Evolutionary conservation across 192 early-diverging fungal species (phyloP), one percentile per base, ranked within the genome.

Genomic region (Mortierella claussenii): DNA sequence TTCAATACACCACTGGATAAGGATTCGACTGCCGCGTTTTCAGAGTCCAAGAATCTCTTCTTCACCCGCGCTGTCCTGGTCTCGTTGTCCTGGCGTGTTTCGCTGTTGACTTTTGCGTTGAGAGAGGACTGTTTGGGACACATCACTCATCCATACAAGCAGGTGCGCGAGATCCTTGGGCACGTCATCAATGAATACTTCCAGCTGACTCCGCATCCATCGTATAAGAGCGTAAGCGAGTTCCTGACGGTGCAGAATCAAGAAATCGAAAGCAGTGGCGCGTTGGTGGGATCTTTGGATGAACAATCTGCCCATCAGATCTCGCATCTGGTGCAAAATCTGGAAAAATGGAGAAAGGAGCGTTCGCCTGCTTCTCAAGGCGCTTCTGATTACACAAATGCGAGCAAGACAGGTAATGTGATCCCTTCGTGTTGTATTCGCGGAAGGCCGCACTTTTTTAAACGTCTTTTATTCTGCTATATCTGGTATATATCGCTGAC

Each of bases 61-160:
- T 81, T 95, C 28, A 68, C 89, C 12, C 82, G 88, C 4, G 76
- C 86, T 4, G 26, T 95, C 47, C 49, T 97, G 3, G 68, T 82
- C 21, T 71, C 75, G 1, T 87, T 92, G 59, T 86, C 87, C 28
- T 97, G 95, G 94, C 83, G 92, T 8, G 64, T 92, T 1, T 58
- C 58, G 20, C 21, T 86, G 32, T 40, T 94, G 28, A 66, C 81
- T 10, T 61, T 65, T 2, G 85, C 88, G 36, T 49, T 97, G 6
- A 67, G 81, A 13, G 82, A 85, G 32, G 65, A 76, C 12, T 60
- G 58, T 36, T 32, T 76, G 34, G 45, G 47, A 11, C 56, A 76
- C n/a, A 67, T 95, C 56, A 79, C 81, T 15, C 90, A 94, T 75
- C 95, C 95, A 12, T 98, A 97, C 81, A 89, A 96, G 61, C 94